These are phyloP conservation scores for Lepidium sativum DNA, from an alignment of 345 rosid genomes.

Conservation along the genomic window DNA sequence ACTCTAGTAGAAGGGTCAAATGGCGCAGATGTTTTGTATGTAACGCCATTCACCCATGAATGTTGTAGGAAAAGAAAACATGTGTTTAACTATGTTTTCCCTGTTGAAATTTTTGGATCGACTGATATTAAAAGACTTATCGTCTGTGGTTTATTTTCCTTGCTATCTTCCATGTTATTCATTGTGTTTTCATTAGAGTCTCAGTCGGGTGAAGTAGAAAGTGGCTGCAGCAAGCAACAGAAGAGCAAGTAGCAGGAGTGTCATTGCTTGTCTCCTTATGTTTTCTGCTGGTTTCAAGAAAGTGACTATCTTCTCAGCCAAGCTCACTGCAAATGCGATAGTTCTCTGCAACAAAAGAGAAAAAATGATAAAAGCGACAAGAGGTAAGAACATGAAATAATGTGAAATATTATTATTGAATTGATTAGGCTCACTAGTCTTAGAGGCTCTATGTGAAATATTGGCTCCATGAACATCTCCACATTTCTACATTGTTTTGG, in stretches of 20 bases:
- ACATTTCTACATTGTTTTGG: slow-evolving; percentile 44
- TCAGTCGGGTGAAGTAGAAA: slow-evolving; percentile 20
- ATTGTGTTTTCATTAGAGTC: background rate
- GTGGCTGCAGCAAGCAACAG: slow-evolving; percentile 18
- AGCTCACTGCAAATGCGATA: slow-evolving; percentile 22
- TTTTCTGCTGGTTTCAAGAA: slow-evolving; percentile 4
- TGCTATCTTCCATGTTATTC: background rate
- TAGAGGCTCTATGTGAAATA: slow-evolving; percentile 47
- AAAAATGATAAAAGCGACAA: background rate
- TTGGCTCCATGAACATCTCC: slow-evolving; percentile 77
- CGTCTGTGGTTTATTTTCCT: background rate
- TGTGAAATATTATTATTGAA: background rate
- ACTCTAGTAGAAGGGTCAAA: slow-evolving; percentile 28
- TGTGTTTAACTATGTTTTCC: slow-evolving; percentile 11
- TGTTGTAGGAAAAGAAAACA: slow-evolving; percentile 15
- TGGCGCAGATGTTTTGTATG: slow-evolving; percentile 47
- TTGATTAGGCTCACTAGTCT: slow-evolving; percentile 40
- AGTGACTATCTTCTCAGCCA: slow-evolving; percentile 29
- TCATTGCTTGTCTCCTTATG: slow-evolving; percentile 8
- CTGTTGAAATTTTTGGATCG: background rate
- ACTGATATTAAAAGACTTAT: background rate
- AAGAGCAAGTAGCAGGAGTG: slow-evolving; percentile 10
- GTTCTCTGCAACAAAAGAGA: slow-evolving; percentile 33
- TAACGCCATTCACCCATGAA: slow-evolving; percentile 33
- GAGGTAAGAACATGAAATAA: background rate